Evolutionary conservation across 371 early-diverging fungal genomes (phyloP).

Genomic region (Coemansia sp.): DNA sequence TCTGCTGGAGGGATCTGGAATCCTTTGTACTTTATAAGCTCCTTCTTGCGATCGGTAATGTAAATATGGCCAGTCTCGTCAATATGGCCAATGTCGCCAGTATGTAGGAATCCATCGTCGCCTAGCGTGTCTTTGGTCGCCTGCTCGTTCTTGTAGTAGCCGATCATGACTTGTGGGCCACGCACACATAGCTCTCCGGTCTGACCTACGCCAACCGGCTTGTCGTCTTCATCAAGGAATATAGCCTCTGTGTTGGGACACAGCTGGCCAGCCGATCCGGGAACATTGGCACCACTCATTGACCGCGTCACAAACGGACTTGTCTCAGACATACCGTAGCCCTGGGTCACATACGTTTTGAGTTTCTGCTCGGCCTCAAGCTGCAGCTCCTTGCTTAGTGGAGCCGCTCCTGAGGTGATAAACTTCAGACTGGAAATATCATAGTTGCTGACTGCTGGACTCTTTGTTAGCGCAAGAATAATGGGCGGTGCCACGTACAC

Average conservation of each 20-base stretch:
- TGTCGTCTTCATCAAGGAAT: conserved; percentile 65
- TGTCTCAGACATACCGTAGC: conserved; percentile 77
- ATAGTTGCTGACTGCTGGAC: conserved; percentile 67
- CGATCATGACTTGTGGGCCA: conserved; percentile 87
- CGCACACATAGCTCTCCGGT: conserved; percentile 85
- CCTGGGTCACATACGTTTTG: conserved; percentile 39
- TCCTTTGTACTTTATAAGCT: conserved; percentile 72
- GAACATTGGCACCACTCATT: conserved; percentile 29
- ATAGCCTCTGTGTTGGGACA: conserved; percentile 70
- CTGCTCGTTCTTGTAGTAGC: conserved; percentile 79
- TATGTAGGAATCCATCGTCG: conserved; percentile 90
- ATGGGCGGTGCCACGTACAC: conserved; percentile 83
- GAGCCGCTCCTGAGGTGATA: conserved; percentile 82
- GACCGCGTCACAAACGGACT: conserved; percentile 58
- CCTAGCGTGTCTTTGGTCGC: conserved; percentile 79
- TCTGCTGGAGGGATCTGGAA: conserved; percentile 83
- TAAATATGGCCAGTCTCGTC: conserved; percentile 68
- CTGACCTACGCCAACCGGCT: conserved; percentile 59
- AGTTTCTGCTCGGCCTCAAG: conserved; percentile 28
- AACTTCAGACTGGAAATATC: conserved; percentile 65
- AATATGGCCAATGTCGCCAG: conserved; percentile 91
- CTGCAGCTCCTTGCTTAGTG: conserved; percentile 58
- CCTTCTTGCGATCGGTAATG: conserved; percentile 71
- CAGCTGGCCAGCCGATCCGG: conserved; percentile 71
- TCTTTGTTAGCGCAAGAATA: conserved; percentile 66